Evolutionary conservation across 148 eudicot genomes (phyloP).

Genomic region (Spergularia marina): DNA sequence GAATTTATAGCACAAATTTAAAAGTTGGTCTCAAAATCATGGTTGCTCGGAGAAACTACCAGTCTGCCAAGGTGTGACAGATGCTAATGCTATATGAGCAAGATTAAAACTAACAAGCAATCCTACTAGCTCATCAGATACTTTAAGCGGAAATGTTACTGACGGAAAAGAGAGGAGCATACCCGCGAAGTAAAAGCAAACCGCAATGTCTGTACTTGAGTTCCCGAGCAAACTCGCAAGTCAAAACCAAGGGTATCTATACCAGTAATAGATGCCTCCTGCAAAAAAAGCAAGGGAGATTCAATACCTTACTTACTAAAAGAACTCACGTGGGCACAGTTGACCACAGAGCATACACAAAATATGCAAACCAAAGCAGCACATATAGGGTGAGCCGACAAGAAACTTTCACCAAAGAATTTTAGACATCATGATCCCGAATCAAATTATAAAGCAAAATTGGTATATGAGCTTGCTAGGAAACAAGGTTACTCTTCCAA

Average conservation of each 20-base stretch:
- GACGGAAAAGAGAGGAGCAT: slow-evolving; percentile 17
- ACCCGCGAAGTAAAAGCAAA: slow-evolving; percentile 82
- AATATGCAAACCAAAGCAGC: too few relatives aligned
- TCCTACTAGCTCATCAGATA: too few relatives aligned
- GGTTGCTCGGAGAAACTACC: too few relatives aligned
- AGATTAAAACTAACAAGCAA: too few relatives aligned
- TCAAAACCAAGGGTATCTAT: slow-evolving; percentile 92
- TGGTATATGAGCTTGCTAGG: neutral
- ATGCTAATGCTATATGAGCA: too few relatives aligned
- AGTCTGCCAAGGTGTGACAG: too few relatives aligned
- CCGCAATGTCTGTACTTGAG: slow-evolving; percentile 85
- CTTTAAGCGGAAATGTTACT: neutral
- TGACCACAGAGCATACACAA: neutral
- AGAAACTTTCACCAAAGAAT: neutral
- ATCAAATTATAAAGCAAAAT: neutral
- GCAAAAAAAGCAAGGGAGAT: slow-evolving; percentile 25
- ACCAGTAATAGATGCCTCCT: slow-evolving; percentile 86
- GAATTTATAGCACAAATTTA: too few relatives aligned
- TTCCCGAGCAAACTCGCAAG: slow-evolving; percentile 88
- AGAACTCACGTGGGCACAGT: neutral
- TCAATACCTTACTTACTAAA: neutral
- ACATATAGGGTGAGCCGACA: neutral
- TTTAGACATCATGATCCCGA: neutral
- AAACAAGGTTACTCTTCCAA: too few relatives aligned
- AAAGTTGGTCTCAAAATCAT: too few relatives aligned